Percentiles rank a stretch among this genome's conserved stretches.
phyloP scores from a whole-genome alignment of 352 stramenopile genomes.

The Phytophthora fragariae region DNA sequence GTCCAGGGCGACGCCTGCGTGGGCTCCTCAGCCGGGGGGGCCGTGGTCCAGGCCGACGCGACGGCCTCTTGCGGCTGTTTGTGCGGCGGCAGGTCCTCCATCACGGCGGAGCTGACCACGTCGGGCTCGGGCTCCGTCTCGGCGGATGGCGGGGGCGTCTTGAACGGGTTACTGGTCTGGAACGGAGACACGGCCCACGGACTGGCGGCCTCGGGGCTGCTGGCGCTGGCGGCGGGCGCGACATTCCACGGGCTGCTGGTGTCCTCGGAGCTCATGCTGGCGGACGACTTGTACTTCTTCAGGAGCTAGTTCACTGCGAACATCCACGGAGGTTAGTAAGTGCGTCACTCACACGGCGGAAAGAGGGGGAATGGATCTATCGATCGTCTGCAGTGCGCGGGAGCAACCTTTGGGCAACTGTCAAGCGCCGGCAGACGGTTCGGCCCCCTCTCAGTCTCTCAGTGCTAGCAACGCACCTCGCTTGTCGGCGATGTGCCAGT shows the following conservation, averaged over 20 bases:
- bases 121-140: slow-evolving; percentile 47
- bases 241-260: slow-evolving; percentile 65
- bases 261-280: slow-evolving; percentile 47
- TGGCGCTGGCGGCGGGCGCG: slow-evolving; percentile 38
- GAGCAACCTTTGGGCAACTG: slow-evolving; percentile 26
- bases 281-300: slow-evolving; percentile 70
- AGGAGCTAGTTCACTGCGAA: slow-evolving; percentile 74
- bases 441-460: neutral
- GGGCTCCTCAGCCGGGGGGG: slow-evolving; percentile 14
- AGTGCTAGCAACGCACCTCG: slow-evolving; percentile 47
- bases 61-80: slow-evolving; percentile 17
- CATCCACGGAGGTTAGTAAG: slow-evolving; percentile 26
- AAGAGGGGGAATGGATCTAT: slow-evolving; percentile 24
- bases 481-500: slow-evolving; percentile 80
- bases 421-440: neutral
- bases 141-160: slow-evolving; percentile 18
- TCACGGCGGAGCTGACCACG: slow-evolving; percentile 37
- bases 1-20: slow-evolving; percentile 29
- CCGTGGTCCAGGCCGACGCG: slow-evolving; percentile 28
- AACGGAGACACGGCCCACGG: slow-evolving; percentile 53
- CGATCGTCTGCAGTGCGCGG: too few relatives aligned
- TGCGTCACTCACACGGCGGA: neutral
- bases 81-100: slow-evolving; percentile 34
- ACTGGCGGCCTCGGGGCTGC: slow-evolving; percentile 26
- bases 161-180: slow-evolving; percentile 53